Evolutionary conservation across 1,284 basidiomycete genomes (phyloP).

Genomic region (Pterulicium gracile): DNA sequence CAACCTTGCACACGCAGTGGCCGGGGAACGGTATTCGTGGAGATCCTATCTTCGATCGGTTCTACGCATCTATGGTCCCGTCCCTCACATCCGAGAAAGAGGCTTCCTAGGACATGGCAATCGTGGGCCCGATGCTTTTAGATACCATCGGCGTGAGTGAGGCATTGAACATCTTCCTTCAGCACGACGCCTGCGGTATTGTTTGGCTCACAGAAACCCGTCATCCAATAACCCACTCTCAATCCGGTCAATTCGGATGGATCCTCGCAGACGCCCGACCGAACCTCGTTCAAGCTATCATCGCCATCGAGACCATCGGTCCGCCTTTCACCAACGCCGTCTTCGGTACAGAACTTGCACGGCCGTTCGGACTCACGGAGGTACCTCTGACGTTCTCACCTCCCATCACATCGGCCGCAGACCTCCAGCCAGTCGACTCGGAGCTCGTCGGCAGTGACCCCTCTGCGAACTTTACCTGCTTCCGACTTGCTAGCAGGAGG

Average conservation of each 20-base stretch:
- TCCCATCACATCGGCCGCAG: slow-evolving; percentile 23
- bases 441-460: slow-evolving; percentile 15
- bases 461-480: slow-evolving; percentile 24
- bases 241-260: slow-evolving; percentile 22
- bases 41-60: slow-evolving; percentile 32
- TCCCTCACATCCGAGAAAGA: slow-evolving; percentile 21
- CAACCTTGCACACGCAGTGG: slow-evolving; percentile 38
- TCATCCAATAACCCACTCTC: slow-evolving; percentile 22
- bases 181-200: background rate
- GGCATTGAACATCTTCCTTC: background rate
- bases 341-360: slow-evolving; percentile 18
- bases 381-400: slow-evolving; percentile 32
- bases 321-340: slow-evolving; percentile 21
- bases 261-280: slow-evolving; percentile 21
- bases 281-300: slow-evolving; percentile 18
- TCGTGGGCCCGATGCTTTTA: slow-evolving; percentile 22
- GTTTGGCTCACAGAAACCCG: slow-evolving; percentile 14
- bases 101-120: slow-evolving; percentile 20
- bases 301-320: slow-evolving; percentile 21
- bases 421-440: slow-evolving; percentile 21
- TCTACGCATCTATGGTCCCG: slow-evolving; percentile 30
- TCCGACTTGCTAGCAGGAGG: slow-evolving; percentile 25
- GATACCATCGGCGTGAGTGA: slow-evolving; percentile 26
- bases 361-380: slow-evolving; percentile 32
- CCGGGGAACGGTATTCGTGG: slow-evolving; percentile 35